Base-by-base conservation (phyloP, 331 rosid genomes). In the Pyrus hybrid region DNA sequence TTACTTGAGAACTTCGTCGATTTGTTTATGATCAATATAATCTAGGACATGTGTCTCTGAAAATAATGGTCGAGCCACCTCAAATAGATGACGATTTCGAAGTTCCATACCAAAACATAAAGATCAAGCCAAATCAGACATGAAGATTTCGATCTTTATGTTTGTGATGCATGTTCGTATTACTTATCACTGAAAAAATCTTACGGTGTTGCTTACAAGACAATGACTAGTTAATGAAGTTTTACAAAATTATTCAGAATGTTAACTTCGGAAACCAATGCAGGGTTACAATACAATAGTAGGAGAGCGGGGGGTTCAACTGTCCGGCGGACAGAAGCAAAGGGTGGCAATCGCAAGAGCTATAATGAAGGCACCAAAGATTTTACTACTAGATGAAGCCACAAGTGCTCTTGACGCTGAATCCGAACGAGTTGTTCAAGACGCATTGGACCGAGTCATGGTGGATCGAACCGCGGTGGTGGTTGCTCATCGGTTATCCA, bases 401-500 rank as follows among this genome's bases (percentile, higher is more conserved):
- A 92, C 96, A 1, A 89, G 93, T 78, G 97, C 97, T 23, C 85
- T 92, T 10, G 96, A 92, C 77, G 91, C 96, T 4, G 96, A 90
- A 54, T 88, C 93, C 0, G 97, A 92, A 78, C 77, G 89, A 58
- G 75, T 85, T 8, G 97, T 92, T 80, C 97, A 90, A 69, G 89
- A 86, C 58, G 93, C 97, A 10, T 65, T 92, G 61, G 96, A 88
- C 72, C 79, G 37, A 12, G 81, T 87, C 11, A 84, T 82, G 86
- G 79, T 84, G 71, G 32, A 75, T 58, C 68, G 86, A 33, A 86
- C 90, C 56, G 82, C 86, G 8, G 56, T 86, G 29, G 77, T 86
- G 13, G 83, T 86, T 33, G 88, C 90, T 13, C 90, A 86, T 68
- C 74, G 90, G 28, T 71, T 86, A 23, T 73, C 86, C 23, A 81